phyloP scores from a whole-genome alignment of 768 basidiomycete genomes.

The Cystobasidium ongulense region DNA sequence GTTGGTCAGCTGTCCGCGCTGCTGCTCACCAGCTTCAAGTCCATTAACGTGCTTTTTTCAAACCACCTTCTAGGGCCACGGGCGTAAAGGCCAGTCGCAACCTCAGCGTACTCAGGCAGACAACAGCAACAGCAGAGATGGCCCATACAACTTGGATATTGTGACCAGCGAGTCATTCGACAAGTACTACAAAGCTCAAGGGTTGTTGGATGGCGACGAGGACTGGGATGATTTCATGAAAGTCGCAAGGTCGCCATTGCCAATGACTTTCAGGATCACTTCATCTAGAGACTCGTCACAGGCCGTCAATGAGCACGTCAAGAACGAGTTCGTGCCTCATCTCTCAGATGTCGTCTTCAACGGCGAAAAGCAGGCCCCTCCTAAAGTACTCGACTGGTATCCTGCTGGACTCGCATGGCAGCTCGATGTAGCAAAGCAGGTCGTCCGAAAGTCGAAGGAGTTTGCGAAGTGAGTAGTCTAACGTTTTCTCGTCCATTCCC shows the following conservation, averaged over 20 bases:
- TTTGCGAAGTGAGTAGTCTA: constrained; percentile 57
- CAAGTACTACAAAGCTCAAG: constrained; percentile 56
- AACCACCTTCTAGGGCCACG: neutral
- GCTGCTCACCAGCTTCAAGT: too few species aligned
- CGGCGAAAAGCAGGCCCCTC: constrained; percentile 65
- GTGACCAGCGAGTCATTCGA: constrained; percentile 44
- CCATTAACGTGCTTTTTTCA: too few species aligned
- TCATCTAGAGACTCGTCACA: constrained; percentile 45
- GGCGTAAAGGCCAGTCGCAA: neutral
- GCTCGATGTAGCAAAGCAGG: constrained; percentile 79
- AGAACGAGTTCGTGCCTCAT: constrained; percentile 66
- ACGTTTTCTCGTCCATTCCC: too few species aligned
- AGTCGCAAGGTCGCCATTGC: constrained; percentile 61
- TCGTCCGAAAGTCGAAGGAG: constrained; percentile 73
- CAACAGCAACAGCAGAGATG: neutral
- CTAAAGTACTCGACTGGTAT: constrained; percentile 83
- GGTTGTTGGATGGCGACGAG: constrained; percentile 57
- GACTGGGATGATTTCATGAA: constrained; percentile 73
- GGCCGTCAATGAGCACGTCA: constrained; percentile 68
- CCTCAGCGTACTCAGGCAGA: neutral
- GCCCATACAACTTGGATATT: neutral
- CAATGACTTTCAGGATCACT: constrained; percentile 91
- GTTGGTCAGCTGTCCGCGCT: too few species aligned
- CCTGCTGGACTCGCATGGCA: constrained; percentile 95
- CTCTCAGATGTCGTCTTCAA: constrained; percentile 68